Base-by-base conservation (phyloP, 2,329 filamentous ascomycete species). In the Fusarium algeriense region DNA sequence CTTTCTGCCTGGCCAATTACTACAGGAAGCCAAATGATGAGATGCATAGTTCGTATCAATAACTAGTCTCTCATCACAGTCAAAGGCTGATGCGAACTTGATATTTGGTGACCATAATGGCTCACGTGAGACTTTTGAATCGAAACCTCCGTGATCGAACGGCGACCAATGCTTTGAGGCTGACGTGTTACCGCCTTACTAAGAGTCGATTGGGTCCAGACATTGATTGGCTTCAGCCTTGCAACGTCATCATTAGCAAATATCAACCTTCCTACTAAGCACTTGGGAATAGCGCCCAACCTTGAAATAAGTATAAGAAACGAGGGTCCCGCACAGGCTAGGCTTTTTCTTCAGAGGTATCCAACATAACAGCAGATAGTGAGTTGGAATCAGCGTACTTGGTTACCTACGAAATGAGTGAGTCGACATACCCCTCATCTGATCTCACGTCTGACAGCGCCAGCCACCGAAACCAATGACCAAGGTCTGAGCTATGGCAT, bases 211-310 rank as follows among this genome's bases (percentile, higher is more conserved):
- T 12, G 37, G n/a, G n/a, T 12, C 34, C 8, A 57, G n/a, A 30
- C 28, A 20, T 20, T 37, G 43, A 43, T 59, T 62, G 37, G 54
- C 54, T 43, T 40, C 37, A 38, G 15, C 53, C 20, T 34, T 28
- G 20, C 34, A 30, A 57, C 64, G 65, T 68, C 65, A 68, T 68
- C 20, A 53, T 68, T 53, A 54, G 17, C 41, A 7, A 43, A 44
- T 20, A 35, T n/a, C n/a, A 11, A 4, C 12, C 5, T 9, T 5
- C 6, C n/a, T 37, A 44, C 54, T 30, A 59, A 38, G 5, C 23
- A 28, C 14, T 49, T 66, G 19, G 11, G 17, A 43, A 26, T 20
- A 30, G 20, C n/a, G 19, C 7, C 23, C 23, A 3, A 6, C 3
- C n/a, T 28, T n/a, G 6, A 43, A 8, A 30, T 14, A 13, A 28